Evolutionary conservation across 2,329 filamentous ascomycete genomes (phyloP).

Genomic region (Paecilomyces sp.): DNA sequence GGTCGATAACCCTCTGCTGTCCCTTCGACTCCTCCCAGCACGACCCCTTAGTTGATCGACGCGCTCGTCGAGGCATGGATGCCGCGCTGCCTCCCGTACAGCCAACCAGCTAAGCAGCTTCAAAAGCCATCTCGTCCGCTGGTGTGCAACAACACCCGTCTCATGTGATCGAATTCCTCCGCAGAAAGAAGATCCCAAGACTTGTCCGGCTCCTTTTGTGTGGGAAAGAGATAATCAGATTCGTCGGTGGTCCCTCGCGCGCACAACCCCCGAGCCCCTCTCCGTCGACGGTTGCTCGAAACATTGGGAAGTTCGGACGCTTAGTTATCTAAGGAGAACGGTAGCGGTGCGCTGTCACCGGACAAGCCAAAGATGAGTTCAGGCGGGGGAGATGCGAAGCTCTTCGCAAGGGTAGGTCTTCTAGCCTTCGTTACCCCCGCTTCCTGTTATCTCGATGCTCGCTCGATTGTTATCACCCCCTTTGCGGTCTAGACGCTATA

Average conservation of each 20-base stretch:
- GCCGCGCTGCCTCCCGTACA: slow-evolving; percentile 7
- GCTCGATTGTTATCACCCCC: neutral
- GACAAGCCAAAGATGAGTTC: slow-evolving; percentile 47
- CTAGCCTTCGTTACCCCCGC: slow-evolving; percentile 10
- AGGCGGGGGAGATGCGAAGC: slow-evolving; percentile 90
- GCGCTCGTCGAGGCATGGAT: slow-evolving; percentile 13
- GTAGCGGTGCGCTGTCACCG: neutral
- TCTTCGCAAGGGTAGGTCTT: slow-evolving; percentile 86
- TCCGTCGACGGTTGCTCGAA: neutral
- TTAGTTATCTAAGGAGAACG: neutral
- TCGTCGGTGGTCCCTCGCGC: neutral
- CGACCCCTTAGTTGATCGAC: neutral
- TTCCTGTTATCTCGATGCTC: slow-evolving; percentile 8
- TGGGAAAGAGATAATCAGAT: neutral
- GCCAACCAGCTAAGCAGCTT: slow-evolving; percentile 13
- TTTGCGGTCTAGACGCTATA: slow-evolving; percentile 12
- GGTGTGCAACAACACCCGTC: slow-evolving; percentile 3
- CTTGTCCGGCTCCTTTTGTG: neutral
- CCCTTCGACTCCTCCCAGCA: neutral
- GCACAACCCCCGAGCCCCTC: neutral
- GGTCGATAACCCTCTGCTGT: neutral
- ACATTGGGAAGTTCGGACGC: slow-evolving; percentile 7
- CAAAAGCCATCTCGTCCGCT: slow-evolving; percentile 7
- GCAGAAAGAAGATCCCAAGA: neutral
- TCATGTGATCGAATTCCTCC: slow-evolving; percentile 12